Evolutionary conservation across 1,284 basidiomycete genomes (phyloP).

Genomic region (Cryptococcus depauperatus): DNA sequence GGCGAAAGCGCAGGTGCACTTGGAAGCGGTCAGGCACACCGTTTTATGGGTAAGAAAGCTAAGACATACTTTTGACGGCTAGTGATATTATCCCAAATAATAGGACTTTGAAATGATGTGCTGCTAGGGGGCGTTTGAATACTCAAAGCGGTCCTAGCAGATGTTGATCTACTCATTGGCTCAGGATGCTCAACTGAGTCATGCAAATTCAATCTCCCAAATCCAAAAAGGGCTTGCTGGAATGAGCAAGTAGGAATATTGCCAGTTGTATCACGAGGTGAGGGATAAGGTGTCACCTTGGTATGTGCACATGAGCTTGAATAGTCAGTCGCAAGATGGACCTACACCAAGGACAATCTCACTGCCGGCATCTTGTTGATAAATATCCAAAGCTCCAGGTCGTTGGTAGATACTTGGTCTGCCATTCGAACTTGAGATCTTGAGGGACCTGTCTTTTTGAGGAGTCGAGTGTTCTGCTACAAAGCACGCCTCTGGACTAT

Average conservation of each 20-base stretch:
- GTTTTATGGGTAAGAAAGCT: background rate
- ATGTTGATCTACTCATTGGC: background rate
- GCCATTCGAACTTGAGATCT: background rate
- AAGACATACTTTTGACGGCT: background rate
- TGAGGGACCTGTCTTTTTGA: background rate
- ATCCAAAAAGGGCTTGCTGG: background rate
- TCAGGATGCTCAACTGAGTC: background rate
- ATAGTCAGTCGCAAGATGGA: background rate
- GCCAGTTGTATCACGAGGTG: background rate
- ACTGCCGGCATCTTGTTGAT: background rate
- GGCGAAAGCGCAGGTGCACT: background rate
- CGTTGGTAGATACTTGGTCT: background rate
- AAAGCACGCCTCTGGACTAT: background rate
- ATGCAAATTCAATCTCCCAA: background rate
- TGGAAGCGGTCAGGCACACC: background rate
- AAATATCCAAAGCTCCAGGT: background rate
- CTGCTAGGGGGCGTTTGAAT: background rate
- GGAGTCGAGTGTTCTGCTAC: background rate
- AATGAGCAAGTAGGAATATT: background rate
- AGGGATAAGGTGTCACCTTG: slow-evolving; percentile 3
- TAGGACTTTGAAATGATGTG: background rate
- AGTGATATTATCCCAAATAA: background rate
- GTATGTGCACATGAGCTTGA: background rate
- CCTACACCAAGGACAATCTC: slow-evolving; percentile 1
- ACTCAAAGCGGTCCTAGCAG: background rate